Evolutionary conservation across 2,329 filamentous ascomycete genomes (phyloP), one percentile per base, ranked within the genome.

Genomic region (Nemania sp.): DNA sequence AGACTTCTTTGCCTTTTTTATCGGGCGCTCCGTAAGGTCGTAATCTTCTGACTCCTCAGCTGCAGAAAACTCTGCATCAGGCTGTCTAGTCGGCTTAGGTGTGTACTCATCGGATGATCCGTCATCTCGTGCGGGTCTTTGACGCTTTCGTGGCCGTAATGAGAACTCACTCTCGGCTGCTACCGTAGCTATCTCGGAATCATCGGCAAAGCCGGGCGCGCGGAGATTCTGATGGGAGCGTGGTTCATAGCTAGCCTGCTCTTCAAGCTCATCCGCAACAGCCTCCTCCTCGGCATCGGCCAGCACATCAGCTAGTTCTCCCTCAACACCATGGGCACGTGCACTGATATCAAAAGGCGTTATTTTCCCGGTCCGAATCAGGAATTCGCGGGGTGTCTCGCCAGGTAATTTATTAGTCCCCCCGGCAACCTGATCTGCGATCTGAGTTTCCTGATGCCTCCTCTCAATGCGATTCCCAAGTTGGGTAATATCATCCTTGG

Each of bases 311-410:
- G 90, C 89, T 15, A 97, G 79, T 61, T 88, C 88, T 1, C 89
- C 89, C 46, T 88, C 82, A 2, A 87, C 81, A 2, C 83, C 86
- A 29, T 85, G 80, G 3, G 81, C 81, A 1, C 87, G 78, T n/a
- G 85, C 82, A 25, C 87, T 87, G 68, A 96, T 84, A 65, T 89
- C 90, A 71, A 99, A 99, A 0, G 95, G 95, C 0, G 95, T 99
- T 67, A 99, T 98, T 77, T 98, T 98, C 63, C 95, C 95, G 0
- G 94, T 99, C 29, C 95, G 87, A 50, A 99, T 95, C 48, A 99
- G 83, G 73, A 90, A 99, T 48, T 97, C 93, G 52, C 93, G 86
- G 62, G 91, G 87, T 21, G 85, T 92, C 78, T 98, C 95, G 62
- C 90, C 90, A 1, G 90, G 87, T 58, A 94, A 77, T 55, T 85